phyloP scores from a whole-genome alignment of 306 rosid species.

The Trifolium repens region DNA sequence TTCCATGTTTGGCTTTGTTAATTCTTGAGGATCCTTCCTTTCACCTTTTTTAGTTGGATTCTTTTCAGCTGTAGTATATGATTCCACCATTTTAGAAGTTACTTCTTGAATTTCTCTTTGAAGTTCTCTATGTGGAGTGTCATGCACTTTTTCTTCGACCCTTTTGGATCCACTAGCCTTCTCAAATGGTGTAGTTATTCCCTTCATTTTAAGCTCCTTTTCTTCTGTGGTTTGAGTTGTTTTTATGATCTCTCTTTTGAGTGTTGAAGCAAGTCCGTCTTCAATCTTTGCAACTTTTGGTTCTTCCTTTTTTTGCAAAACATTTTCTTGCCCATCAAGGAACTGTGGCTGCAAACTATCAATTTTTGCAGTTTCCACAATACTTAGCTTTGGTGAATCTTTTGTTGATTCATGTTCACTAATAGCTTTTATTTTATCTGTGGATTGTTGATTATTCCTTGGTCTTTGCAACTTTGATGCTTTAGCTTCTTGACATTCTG shows the following conservation, averaged over 20 bases:
- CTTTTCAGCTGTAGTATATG: constrained; percentile 9
- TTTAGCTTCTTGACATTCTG: not conserved
- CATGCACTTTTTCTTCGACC: constrained; percentile 26
- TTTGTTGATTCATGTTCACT: too few relatives aligned
- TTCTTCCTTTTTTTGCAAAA: constrained; percentile 3
- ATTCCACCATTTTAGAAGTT: constrained; percentile 7
- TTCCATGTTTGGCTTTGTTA: constrained; percentile 1
- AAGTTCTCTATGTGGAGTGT: not conserved
- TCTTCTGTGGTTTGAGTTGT: constrained; percentile 12
- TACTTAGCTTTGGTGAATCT: too few relatives aligned
- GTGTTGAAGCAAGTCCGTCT: constrained; percentile 23
- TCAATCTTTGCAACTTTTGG: constrained; percentile 28
- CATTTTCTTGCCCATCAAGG: not conserved
- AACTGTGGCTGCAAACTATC: constrained; percentile 9
- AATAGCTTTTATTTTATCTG: not conserved
- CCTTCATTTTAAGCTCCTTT: constrained; percentile 26
- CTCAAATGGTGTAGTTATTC: constrained; percentile 16
- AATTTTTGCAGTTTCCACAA: not conserved
- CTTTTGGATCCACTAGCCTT: constrained; percentile 13
- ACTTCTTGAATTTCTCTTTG: constrained; percentile 11
- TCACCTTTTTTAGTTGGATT: not conserved
- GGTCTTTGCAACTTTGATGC: not conserved
- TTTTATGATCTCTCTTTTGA: not conserved
- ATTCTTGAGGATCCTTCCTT: not conserved
- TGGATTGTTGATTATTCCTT: constrained; percentile 10